These are phyloP conservation scores for Tuber umbilicatum DNA, from an alignment of 495 filamentous ascomycete genomes.

Conservation along the genomic window DNA sequence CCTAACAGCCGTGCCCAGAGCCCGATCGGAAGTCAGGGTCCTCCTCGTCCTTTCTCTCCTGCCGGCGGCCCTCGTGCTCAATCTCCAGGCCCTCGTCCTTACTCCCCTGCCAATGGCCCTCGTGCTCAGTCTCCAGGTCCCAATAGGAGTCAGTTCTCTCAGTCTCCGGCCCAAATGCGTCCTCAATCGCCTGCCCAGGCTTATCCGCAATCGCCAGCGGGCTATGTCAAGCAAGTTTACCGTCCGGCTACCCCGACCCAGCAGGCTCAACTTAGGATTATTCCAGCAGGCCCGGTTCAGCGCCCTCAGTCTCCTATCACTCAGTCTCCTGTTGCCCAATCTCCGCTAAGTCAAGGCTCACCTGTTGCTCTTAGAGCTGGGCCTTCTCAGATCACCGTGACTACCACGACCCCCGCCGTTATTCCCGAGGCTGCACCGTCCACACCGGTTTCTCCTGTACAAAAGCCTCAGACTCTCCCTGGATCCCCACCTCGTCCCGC, in stretches of 20 bases:
- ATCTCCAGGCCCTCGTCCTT: slow-evolving; percentile 15
- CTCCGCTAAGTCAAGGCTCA: slow-evolving; percentile 13
- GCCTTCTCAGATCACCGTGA: slow-evolving; percentile 33
- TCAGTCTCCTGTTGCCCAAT: neutral
- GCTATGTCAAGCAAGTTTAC: slow-evolving; percentile 37
- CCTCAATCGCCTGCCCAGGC: slow-evolving; percentile 17
- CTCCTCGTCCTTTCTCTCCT: slow-evolving; percentile 24
- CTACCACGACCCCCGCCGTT: slow-evolving; percentile 7
- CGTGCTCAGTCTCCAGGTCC: slow-evolving; percentile 10
- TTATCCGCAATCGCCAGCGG: slow-evolving; percentile 17
- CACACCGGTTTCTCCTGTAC: neutral
- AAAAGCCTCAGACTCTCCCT: slow-evolving; percentile 22
- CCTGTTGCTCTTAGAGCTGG: slow-evolving; percentile 12
- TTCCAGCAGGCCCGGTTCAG: slow-evolving; percentile 12
- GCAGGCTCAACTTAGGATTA: slow-evolving; percentile 17
- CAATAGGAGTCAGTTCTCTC: slow-evolving; percentile 7
- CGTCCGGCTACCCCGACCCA: slow-evolving; percentile 20
- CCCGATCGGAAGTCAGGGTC: slow-evolving; percentile 9
- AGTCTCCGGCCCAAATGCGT: slow-evolving; percentile 8
- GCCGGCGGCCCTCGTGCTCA: slow-evolving; percentile 8
- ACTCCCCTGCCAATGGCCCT: slow-evolving; percentile 12
- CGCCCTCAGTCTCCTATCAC: slow-evolving; percentile 29
- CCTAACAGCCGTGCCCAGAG: slow-evolving; percentile 40
- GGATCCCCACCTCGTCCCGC: slow-evolving; percentile 12
- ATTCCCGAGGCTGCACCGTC: slow-evolving; percentile 8